Evolutionary conservation across 106 monocot species (phyloP).

Genomic region (Narthecium ossifragum): DNA sequence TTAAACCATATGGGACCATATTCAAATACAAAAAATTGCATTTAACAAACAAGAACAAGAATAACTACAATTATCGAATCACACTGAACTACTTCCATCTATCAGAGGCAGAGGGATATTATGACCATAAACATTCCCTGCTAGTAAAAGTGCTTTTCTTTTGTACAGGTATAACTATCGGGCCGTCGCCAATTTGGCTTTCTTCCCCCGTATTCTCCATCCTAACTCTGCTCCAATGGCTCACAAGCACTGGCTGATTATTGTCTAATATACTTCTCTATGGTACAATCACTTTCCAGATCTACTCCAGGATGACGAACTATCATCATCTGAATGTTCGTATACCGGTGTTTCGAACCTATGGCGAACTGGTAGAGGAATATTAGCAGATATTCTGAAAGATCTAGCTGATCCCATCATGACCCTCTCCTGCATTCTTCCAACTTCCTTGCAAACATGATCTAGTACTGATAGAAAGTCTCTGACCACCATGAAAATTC

Average conservation of each 20-base stretch:
- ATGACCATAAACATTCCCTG: no score
- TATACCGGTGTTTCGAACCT: conserved; percentile 17
- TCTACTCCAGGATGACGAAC: conserved; percentile 31
- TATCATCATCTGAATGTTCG: conserved; percentile 45
- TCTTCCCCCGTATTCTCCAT: background rate
- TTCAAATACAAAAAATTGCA: no score
- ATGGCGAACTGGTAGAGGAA: conserved; percentile 46
- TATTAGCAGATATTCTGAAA: conserved; percentile 47
- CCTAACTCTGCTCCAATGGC: background rate
- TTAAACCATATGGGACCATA: no score
- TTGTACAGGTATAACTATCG: background rate
- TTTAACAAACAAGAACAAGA: no score
- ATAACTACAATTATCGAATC: no score
- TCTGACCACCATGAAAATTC: conserved; percentile 81
- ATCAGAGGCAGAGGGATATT: no score
- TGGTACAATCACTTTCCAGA: background rate
- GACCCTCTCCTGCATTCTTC: conserved; percentile 43
- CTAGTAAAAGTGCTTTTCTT: background rate
- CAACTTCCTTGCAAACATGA: conserved; percentile 70
- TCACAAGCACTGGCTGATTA: background rate
- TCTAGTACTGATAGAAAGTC: conserved; percentile 67
- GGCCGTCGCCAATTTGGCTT: background rate
- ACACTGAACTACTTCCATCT: no score
- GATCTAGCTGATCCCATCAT: conserved; percentile 59
- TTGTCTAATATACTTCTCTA: no score